A percentile compares a stretch with the other conserved stretches of the same genome.
phyloP scores from a whole-genome alignment of 148 eudicot genomes.

The Nyssa sinensis region DNA sequence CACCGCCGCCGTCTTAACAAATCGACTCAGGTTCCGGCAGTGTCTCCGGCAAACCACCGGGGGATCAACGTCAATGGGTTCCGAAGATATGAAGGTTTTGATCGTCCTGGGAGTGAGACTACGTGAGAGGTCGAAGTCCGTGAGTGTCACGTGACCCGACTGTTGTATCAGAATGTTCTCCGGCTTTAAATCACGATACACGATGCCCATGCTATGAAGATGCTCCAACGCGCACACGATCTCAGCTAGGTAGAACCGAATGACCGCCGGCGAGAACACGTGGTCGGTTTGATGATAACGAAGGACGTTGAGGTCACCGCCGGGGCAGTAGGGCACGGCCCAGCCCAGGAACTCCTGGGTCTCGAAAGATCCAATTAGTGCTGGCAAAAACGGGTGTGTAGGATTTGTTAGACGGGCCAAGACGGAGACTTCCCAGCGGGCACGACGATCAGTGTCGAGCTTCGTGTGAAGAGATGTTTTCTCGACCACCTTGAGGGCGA shows the following conservation, averaged over 20 bases:
- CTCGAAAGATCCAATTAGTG: constrained; percentile 50
- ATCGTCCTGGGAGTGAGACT: constrained; percentile 24
- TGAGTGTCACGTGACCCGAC: constrained; percentile 78
- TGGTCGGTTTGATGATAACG: constrained; percentile 53
- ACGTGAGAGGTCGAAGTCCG: constrained; percentile 85
- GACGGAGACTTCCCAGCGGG: constrained; percentile 63
- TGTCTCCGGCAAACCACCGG: not conserved
- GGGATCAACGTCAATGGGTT: constrained; percentile 9
- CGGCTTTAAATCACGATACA: constrained; percentile 77
- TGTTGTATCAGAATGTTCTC: constrained; percentile 66
- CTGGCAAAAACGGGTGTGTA: constrained; percentile 66
- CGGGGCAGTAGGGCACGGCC: constrained; percentile 73
- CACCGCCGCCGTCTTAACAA: constrained; percentile 20
- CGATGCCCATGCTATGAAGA: constrained; percentile 67
- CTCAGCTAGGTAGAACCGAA: constrained; percentile 76
- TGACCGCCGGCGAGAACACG: constrained; percentile 57
- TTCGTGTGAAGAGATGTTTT: constrained; percentile 39
- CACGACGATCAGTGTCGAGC: constrained; percentile 58
- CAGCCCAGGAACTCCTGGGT: constrained; percentile 48
- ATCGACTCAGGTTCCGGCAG: constrained; percentile 23
- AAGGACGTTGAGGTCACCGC: constrained; percentile 74
- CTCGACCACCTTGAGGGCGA: constrained; percentile 63
- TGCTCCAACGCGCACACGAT: constrained; percentile 64
- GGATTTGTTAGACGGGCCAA: constrained; percentile 31
- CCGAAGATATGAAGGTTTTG: no score